A percentile compares a stretch with the other conserved stretches of the same genome.
phyloP scores from a whole-genome alignment of 768 basidiomycete species.

The Auricularia cornea region DNA sequence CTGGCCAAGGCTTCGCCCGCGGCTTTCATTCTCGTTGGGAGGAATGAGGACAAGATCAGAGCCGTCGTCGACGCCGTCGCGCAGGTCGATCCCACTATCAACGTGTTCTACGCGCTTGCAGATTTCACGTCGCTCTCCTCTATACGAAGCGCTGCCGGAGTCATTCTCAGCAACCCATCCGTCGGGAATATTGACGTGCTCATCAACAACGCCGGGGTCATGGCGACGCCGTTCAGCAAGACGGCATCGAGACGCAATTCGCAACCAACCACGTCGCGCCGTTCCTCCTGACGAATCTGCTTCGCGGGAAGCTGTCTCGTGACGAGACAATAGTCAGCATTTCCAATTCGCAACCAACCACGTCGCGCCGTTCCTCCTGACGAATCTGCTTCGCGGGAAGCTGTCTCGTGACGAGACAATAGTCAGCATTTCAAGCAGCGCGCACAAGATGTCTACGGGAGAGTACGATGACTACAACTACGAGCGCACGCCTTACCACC shows the following conservation, averaged over 20 bases:
- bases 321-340: background rate
- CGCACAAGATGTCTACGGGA: background rate
- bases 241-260: constrained; percentile 5
- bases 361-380: background rate
- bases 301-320: background rate
- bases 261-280: constrained; percentile 5
- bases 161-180: background rate
- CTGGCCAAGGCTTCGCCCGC: no score
- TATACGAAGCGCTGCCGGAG: background rate
- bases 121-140: background rate
- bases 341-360: constrained; percentile 9
- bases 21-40: background rate
- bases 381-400: background rate
- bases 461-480: no score
- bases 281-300: background rate
- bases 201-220: no score
- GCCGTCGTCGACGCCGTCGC: background rate
- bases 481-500: background rate
- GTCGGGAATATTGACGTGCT: background rate
- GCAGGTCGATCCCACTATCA: no score
- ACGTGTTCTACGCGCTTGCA: no score
- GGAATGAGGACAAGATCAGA: background rate
- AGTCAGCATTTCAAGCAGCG: background rate
- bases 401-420: background rate
- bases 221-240: background rate